Base-by-base conservation (phyloP, 257 asterid species). In the Nicotiana benthamiana region DNA sequence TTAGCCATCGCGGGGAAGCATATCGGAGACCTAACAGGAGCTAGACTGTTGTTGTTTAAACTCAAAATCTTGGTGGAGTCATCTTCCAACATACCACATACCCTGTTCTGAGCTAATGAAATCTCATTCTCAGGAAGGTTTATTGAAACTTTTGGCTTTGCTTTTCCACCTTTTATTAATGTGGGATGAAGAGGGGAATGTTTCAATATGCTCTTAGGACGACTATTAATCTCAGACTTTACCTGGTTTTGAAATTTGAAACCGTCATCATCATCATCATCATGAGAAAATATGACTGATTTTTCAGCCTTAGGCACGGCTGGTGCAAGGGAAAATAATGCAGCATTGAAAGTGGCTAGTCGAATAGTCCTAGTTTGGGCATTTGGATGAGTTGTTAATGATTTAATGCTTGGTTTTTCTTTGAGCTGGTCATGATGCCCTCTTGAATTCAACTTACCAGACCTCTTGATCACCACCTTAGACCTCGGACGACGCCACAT, bases 41-140 rank as follows among this genome's bases (percentile, higher is more conserved):
- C 91, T 0, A 88, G 56, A 77, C 34, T 87, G 56, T 51, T 70
- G 62, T 77, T 80, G 48, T 86, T 54, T 83, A 86, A 77, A 70
- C 84, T 80, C 48, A 79, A 77, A 22, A 85, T 54, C n/a, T 81
- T 65, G 4, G 59, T 80, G 0, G 82, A 75, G 24, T 88, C 77
- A 81, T 90, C 91, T 12, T 87, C 88, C 27, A 83, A 77, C 11
- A 79, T 13, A 26, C 74, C 82, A 46, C 86, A 15, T 36, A 82
- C 61, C 84, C 83, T 88, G 36, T 86, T 89, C 7, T 91, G 98
- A 4, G 97, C 88, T 46, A 94, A 76, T 3, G 96, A 89, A 15
- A 93, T 95, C 85, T 93, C 98, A 63, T 93, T 91, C 62, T 94
- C 97, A 0, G 94, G 98, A 6, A 94, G 93, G 86, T 94, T 93